Percentiles rank a stretch among this genome's conserved stretches.
Conservation (phyloP, 805 yeast genomes). For the Candida piceae region DNA sequence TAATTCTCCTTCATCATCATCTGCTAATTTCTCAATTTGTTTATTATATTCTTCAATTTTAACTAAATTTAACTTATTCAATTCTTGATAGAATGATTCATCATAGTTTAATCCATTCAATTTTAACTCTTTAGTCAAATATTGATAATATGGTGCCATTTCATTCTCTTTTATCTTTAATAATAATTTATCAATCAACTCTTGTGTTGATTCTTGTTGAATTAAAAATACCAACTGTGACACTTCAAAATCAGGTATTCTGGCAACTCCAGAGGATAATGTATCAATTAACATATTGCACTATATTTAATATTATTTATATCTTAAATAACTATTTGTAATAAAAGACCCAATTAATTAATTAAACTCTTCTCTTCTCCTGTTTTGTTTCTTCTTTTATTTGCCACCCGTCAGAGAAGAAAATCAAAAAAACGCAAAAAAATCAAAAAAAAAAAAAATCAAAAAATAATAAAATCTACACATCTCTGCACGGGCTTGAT, state of each 20-base stretch:
- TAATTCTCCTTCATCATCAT: conserved; percentile 80
- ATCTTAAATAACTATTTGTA: too few relatives aligned
- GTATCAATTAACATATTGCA: conserved; percentile 31
- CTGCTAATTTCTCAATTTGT: conserved; percentile 48
- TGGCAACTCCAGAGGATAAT: conserved; percentile 43
- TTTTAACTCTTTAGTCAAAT: conserved; percentile 46
- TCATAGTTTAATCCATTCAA: conserved; percentile 51
- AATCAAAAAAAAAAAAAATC: too few relatives aligned
- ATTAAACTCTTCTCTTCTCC: neutral
- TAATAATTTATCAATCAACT: conserved; percentile 43
- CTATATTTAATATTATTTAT: too few relatives aligned
- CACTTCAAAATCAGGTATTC: conserved; percentile 75
- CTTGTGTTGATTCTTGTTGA: conserved; percentile 24
- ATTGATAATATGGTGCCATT: conserved; percentile 80
- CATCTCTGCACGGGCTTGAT: too few relatives aligned
- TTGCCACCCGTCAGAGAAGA: conserved; percentile 1
- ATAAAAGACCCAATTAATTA: too few relatives aligned
- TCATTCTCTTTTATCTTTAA: conserved; percentile 52
- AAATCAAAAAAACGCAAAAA: too few relatives aligned
- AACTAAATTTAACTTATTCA: conserved; percentile 50
- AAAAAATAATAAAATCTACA: too few relatives aligned
- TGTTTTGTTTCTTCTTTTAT: neutral
- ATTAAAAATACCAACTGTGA: conserved; percentile 77
- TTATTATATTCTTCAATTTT: conserved; percentile 49
- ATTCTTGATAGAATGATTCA: conserved; percentile 44